phyloP scores from a whole-genome alignment of 75 land plant genomes.

The Chamaecyparis obtusa region DNA sequence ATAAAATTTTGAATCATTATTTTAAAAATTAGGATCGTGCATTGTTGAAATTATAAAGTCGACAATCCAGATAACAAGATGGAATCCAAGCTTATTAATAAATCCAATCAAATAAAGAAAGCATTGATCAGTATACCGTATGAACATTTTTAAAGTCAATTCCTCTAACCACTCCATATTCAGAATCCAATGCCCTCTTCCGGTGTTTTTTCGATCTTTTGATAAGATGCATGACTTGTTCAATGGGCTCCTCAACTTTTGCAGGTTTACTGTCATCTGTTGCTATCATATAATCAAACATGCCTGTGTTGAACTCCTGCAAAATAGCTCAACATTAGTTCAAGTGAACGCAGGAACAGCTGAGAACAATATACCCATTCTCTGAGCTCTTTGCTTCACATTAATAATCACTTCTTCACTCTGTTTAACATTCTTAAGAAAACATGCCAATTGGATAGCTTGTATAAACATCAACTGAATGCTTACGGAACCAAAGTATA shows the following conservation, averaged over 20 bases:
- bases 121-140: conserved; percentile 48
- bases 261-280: conserved; percentile 59
- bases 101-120: not conserved
- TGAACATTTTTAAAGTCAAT: conserved; percentile 94
- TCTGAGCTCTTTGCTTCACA: not conserved
- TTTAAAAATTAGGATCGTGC: not conserved
- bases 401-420: not conserved
- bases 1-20: not conserved
- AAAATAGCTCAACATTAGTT: not conserved
- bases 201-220: conserved; percentile 42
- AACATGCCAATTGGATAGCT: not conserved
- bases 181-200: conserved; percentile 60
- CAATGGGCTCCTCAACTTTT: conserved; percentile 31
- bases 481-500: not conserved
- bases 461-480: not conserved
- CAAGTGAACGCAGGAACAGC: not conserved
- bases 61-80: not conserved
- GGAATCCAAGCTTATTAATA: not conserved
- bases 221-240: conserved; percentile 12
- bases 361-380: not conserved
- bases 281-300: conserved; percentile 92
- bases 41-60: not conserved
- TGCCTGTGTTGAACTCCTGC: conserved; percentile 88
- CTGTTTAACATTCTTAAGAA: not conserved
- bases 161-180: conserved; percentile 98